These are phyloP conservation scores for Gloeopeniophorella convolvens DNA, from an alignment of 768 basidiomycete species.

Conservation along the genomic window DNA sequence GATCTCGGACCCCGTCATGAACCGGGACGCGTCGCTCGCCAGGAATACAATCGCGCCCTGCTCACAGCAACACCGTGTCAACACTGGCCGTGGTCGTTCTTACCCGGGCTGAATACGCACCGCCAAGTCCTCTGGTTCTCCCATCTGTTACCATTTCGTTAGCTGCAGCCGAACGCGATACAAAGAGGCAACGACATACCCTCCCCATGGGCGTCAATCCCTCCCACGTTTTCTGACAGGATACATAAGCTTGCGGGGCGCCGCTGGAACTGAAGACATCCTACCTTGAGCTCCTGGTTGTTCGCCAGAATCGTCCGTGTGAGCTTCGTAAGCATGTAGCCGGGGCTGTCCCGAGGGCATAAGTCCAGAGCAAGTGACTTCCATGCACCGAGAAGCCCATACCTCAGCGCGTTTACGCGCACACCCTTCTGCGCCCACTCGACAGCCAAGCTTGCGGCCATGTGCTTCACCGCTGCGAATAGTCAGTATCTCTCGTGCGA, in stretches of 20 bases:
- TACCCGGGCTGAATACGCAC: slow-evolving; percentile 29
- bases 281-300: slow-evolving; percentile 68
- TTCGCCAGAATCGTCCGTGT: slow-evolving; percentile 76
- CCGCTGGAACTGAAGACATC: slow-evolving; percentile 16
- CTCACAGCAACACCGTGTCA: not conserved
- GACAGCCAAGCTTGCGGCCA: slow-evolving; percentile 87
- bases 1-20: slow-evolving; percentile 83
- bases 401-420: slow-evolving; percentile 80
- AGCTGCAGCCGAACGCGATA: not conserved
- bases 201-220: slow-evolving; percentile 80
- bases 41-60: slow-evolving; percentile 88
- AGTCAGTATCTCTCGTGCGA: not conserved
- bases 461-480: slow-evolving; percentile 74
- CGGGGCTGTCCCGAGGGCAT: slow-evolving; percentile 48
- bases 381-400: not conserved
- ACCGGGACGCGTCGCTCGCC: slow-evolving; percentile 82
- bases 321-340: slow-evolving; percentile 91
- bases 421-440: slow-evolving; percentile 93
- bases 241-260: slow-evolving; percentile 6
- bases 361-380: slow-evolving; percentile 9
- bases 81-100: not conserved
- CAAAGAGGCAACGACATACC: slow-evolving; percentile 36
- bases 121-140: slow-evolving; percentile 87
- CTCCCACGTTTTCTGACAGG: slow-evolving; percentile 73
- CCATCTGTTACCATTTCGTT: slow-evolving; percentile 49